phyloP scores from a whole-genome alignment of 768 basidiomycete genomes.

The Candolleomyces aberdarensis region DNA sequence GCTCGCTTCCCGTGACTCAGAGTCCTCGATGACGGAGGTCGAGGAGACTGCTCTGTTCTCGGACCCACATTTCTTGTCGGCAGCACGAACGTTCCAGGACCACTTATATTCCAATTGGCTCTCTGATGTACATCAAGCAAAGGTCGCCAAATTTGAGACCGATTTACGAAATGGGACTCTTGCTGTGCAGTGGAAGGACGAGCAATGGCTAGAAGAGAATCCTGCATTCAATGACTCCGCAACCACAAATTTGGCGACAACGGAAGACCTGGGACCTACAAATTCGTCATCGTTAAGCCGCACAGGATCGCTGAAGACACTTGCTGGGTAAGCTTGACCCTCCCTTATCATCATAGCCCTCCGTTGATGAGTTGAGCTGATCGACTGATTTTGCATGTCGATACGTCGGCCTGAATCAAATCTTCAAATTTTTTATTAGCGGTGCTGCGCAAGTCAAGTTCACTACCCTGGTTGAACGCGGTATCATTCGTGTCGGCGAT shows the following conservation, averaged over 20 bases:
- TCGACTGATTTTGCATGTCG: neutral
- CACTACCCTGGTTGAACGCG: slow-evolving; percentile 39
- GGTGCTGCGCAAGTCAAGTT: slow-evolving; percentile 45
- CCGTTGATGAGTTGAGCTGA: neutral
- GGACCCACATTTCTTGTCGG: slow-evolving; percentile 51
- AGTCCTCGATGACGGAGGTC: neutral
- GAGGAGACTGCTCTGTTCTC: slow-evolving; percentile 43
- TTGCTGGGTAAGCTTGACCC: slow-evolving; percentile 30
- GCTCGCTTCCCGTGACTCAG: neutral
- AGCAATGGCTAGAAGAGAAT: slow-evolving; percentile 52
- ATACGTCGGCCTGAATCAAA: neutral
- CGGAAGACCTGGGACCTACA: no score
- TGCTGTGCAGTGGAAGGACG: slow-evolving; percentile 63
- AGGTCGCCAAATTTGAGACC: slow-evolving; percentile 39
- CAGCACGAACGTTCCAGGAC: slow-evolving; percentile 57
- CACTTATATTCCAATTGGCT: slow-evolving; percentile 55
- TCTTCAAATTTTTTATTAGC: slow-evolving; percentile 15
- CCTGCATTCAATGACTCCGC: no score
- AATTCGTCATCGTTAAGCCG: neutral
- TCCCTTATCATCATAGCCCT: neutral
- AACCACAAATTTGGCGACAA: no score
- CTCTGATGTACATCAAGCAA: slow-evolving; percentile 37
- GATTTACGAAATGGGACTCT: slow-evolving; percentile 44
- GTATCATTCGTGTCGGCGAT: slow-evolving; percentile 49
- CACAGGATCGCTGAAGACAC: slow-evolving; percentile 9